Percentiles rank a stretch among this genome's conserved stretches.
Conservation (phyloP, 169 alveolate species). For the Sarcocystis neurona region DNA sequence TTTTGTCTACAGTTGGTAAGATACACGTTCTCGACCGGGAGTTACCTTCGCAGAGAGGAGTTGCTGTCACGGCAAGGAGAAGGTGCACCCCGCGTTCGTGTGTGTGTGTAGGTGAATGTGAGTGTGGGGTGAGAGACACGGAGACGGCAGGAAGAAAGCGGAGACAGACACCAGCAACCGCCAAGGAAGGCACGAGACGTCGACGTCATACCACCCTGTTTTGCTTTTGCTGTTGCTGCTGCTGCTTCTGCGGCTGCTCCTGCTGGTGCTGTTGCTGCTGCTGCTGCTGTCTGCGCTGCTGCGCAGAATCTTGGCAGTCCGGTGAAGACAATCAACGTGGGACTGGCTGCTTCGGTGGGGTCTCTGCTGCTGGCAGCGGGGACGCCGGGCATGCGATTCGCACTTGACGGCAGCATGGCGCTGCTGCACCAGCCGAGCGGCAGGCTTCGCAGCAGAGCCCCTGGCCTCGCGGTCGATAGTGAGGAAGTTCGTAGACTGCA, state of each 20-base stretch:
- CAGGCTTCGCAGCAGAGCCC: constrained; percentile 68
- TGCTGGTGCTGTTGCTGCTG: not conserved
- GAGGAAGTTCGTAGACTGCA: constrained; percentile 54
- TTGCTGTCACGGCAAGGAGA: too few relatives aligned
- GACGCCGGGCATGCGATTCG: constrained; percentile 71
- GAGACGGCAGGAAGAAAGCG: too few relatives aligned
- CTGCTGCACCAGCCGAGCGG: constrained; percentile 74
- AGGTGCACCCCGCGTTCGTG: too few relatives aligned
- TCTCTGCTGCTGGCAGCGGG: constrained; percentile 73
- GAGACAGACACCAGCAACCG: too few relatives aligned
- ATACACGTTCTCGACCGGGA: too few relatives aligned
- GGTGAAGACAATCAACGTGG: constrained; percentile 72
- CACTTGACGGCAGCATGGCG: constrained; percentile 68
- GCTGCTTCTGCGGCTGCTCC: not conserved
- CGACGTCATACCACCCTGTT: not conserved
- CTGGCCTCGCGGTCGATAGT: constrained; percentile 64
- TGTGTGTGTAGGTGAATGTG: too few relatives aligned
- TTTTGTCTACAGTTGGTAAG: too few relatives aligned
- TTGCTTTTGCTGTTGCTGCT: not conserved
- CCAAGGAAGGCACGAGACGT: too few relatives aligned
- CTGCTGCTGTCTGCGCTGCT: not conserved
- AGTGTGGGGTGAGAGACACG: too few relatives aligned
- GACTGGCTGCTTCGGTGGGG: constrained; percentile 76
- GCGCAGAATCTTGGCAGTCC: constrained; percentile 67
- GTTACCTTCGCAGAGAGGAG: too few relatives aligned